Conservation (phyloP, 441 rosid genomes). For the Melastoma candidum region DNA sequence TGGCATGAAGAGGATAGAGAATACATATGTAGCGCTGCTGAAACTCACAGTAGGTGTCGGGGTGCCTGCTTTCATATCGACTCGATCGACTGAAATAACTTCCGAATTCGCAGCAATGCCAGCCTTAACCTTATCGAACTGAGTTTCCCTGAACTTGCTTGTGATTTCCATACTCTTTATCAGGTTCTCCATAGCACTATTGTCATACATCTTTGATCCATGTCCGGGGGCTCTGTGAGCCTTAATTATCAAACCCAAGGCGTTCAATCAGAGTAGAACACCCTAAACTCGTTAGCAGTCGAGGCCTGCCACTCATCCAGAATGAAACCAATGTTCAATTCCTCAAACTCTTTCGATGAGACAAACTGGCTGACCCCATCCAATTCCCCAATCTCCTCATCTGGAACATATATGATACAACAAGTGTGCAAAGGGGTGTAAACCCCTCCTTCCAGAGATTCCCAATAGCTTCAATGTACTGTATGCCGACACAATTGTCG, state of each 20-base stretch:
- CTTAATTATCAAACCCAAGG: slow-evolving; percentile 51
- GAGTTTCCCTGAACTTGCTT: slow-evolving; percentile 53
- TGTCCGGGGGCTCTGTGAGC: slow-evolving; percentile 69
- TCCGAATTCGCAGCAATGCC: slow-evolving; percentile 58
- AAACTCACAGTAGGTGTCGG: slow-evolving; percentile 50
- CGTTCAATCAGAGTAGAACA: slow-evolving; percentile 65
- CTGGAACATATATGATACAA: slow-evolving; percentile 53
- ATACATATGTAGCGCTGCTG: not conserved
- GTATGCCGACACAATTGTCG: slow-evolving; percentile 73
- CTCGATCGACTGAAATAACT: slow-evolving; percentile 76
- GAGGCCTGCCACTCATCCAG: slow-evolving; percentile 90
- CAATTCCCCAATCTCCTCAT: slow-evolving; percentile 75
- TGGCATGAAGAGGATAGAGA: not conserved
- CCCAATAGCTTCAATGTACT: slow-evolving; percentile 71
- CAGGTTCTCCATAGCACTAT: slow-evolving; percentile 77
- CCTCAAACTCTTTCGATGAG: slow-evolving; percentile 39
- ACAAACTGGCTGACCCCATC: slow-evolving; percentile 54
- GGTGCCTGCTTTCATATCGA: slow-evolving; percentile 70
- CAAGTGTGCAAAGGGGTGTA: slow-evolving; percentile 47
- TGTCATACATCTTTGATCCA: slow-evolving; percentile 70
- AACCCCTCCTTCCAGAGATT: slow-evolving; percentile 40
- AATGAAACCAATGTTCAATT: slow-evolving; percentile 64
- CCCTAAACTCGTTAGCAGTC: slow-evolving; percentile 47
- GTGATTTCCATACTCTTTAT: slow-evolving; percentile 72
- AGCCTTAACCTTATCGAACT: slow-evolving; percentile 75